These are phyloP conservation scores for Porcisia deanei DNA, from an alignment of 208 protist species.

Conservation along the genomic window DNA sequence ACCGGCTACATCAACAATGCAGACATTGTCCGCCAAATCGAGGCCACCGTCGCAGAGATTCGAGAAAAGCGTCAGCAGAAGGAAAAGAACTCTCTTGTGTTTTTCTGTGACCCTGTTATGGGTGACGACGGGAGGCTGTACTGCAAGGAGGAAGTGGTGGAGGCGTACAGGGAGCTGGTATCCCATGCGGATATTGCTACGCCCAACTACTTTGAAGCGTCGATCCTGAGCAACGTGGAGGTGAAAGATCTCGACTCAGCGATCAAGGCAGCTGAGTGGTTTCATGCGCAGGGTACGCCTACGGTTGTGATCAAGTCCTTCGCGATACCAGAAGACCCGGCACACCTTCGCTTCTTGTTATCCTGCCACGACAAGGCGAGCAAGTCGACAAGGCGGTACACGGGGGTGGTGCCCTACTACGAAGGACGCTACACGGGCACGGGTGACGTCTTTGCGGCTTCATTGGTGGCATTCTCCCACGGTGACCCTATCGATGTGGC, in stretches of 20 bases:
- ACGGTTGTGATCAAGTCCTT: slow-evolving; percentile 91
- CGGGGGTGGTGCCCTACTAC: slow-evolving; percentile 70
- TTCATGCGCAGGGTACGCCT: slow-evolving; percentile 69
- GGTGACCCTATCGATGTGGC: slow-evolving; percentile 50
- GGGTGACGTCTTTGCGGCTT: slow-evolving; percentile 83
- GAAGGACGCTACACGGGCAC: slow-evolving; percentile 87
- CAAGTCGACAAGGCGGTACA: slow-evolving; percentile 42
- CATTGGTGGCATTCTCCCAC: slow-evolving; percentile 70
- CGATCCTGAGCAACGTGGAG: slow-evolving; percentile 61
- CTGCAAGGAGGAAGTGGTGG: slow-evolving; percentile 90
- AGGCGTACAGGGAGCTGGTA: slow-evolving; percentile 88
- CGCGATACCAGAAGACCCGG: slow-evolving; percentile 34
- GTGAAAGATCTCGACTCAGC: slow-evolving; percentile 67
- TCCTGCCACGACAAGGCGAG: slow-evolving; percentile 31
- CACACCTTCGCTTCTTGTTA: slow-evolving; percentile 62
- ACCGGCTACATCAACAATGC: slow-evolving; percentile 95
- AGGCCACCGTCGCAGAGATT: slow-evolving; percentile 63
- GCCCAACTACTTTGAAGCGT: slow-evolving; percentile 95
- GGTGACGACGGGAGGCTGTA: slow-evolving; percentile 95
- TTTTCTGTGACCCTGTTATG: slow-evolving; percentile 95
- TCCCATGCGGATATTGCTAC: slow-evolving; percentile 80
- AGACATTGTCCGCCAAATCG: slow-evolving; percentile 72
- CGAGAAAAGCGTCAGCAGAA: slow-evolving; percentile 50
- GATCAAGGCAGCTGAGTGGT: slow-evolving; percentile 69
- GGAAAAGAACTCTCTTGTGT: slow-evolving; percentile 38